A percentile compares a stretch with the other conserved stretches of the same genome.
phyloP scores from a whole-genome alignment of 768 basidiomycete species.

The Macrolepiota fuliginosa region DNA sequence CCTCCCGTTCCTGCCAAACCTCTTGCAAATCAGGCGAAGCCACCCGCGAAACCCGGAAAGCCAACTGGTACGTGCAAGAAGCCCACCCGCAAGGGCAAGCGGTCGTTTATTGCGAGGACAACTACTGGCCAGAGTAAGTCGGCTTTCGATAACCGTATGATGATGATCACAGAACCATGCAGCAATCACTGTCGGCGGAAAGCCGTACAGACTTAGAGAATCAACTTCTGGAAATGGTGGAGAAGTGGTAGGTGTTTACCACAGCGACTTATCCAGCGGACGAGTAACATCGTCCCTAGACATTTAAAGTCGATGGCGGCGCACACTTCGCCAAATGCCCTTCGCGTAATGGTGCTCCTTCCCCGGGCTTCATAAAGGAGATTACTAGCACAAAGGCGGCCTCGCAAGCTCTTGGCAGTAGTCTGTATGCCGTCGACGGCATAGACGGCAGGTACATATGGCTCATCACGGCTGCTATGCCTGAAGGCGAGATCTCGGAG shows the following conservation, averaged over 20 bases:
- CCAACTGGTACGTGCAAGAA: not conserved
- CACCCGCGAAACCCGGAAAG: not conserved
- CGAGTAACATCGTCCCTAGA: not conserved
- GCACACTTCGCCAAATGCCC: not conserved
- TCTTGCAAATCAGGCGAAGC: not conserved
- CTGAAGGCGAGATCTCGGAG: not conserved
- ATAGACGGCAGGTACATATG: not conserved
- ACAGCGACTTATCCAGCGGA: not conserved
- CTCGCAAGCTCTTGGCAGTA: not conserved
- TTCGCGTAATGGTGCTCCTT: not conserved
- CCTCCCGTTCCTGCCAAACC: not conserved
- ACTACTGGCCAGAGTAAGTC: not conserved
- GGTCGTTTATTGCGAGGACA: not conserved
- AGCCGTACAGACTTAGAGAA: not conserved
- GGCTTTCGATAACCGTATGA: not conserved
- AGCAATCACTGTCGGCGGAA: conserved; percentile 3
- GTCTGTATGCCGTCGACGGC: not conserved
- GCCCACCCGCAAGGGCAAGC: not conserved
- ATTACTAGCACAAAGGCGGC: not conserved
- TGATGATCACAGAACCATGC: not conserved
- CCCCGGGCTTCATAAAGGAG: not conserved
- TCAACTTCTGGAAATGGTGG: not conserved
- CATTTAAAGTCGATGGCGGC: not conserved
- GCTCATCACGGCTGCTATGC: conserved; percentile 3
- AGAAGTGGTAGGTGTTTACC: not conserved